phyloP scores from a whole-genome alignment of 129 eudicot species.

The Centaurea solstitialis region DNA sequence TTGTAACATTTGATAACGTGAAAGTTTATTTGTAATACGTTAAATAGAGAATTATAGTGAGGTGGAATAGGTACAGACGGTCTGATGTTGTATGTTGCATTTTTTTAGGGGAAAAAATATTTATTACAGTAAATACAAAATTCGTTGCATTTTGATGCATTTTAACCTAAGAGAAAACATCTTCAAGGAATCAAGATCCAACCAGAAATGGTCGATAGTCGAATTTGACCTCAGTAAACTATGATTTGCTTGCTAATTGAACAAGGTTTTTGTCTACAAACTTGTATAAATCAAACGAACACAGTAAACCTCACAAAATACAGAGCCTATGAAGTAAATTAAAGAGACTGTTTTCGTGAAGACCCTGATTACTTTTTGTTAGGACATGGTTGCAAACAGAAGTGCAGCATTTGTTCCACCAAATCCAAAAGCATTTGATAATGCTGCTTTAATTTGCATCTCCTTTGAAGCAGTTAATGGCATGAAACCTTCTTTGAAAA shows the following conservation, averaged over 20 bases:
- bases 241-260: not conserved
- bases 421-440: constrained; percentile 94
- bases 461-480: constrained; percentile 66
- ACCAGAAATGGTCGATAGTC: constrained; percentile 9
- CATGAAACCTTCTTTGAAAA: constrained; percentile 64
- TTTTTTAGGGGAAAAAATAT: no score
- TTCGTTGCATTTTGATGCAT: no score
- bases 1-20: not conserved
- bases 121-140: no score
- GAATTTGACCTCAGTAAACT: constrained; percentile 8
- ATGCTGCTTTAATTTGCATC: constrained; percentile 67
- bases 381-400: constrained; percentile 55
- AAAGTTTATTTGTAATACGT: not conserved
- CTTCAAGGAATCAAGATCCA: constrained; percentile 14
- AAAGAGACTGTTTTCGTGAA: no score
- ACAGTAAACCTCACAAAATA: not conserved
- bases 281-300: not conserved
- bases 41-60: not conserved
- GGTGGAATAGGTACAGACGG: not conserved
- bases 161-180: not conserved
- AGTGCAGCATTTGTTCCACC: constrained; percentile 94
- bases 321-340: not conserved
- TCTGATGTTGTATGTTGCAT: no score
- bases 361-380: not conserved
- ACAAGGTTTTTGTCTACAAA: constrained; percentile 10